Percentiles rank a stretch among this genome's conserved stretches.
Conservation (phyloP, 805 yeast species). For the Candida boidinii region DNA sequence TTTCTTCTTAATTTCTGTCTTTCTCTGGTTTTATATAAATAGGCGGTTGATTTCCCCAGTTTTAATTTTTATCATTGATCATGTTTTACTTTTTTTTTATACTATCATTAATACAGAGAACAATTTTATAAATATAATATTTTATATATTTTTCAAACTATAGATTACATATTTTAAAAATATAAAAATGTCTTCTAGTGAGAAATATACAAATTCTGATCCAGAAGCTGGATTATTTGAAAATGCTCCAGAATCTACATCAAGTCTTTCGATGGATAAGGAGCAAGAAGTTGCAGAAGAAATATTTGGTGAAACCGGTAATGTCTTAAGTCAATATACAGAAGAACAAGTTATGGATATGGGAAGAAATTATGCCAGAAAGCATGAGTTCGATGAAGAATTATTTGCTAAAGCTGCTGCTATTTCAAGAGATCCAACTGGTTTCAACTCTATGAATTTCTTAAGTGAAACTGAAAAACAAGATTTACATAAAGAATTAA, state of each 20-base stretch:
- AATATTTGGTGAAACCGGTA: conserved; percentile 19
- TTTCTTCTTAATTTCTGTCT: too few relatives aligned
- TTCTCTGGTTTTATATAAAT: too few relatives aligned
- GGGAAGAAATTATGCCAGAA: conserved; percentile 59
- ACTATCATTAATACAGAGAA: too few relatives aligned
- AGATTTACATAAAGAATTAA: conserved; percentile 36
- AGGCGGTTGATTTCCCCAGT: too few relatives aligned
- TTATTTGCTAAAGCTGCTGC: conserved; percentile 61
- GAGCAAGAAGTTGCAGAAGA: conserved; percentile 3
- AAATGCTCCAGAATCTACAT: conserved; percentile 3
- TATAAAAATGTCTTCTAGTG: too few relatives aligned
- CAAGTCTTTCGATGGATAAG: conserved; percentile 6
- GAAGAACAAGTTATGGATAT: conserved; percentile 58
- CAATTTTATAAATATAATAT: too few relatives aligned
- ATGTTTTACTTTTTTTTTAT: too few relatives aligned
- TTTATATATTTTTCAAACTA: too few relatives aligned
- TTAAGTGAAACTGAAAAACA: conserved; percentile 47
- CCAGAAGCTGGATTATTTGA: conserved; percentile 6
- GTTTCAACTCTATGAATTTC: conserved; percentile 49
- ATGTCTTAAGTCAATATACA: conserved; percentile 47
- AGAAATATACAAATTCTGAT: background rate
- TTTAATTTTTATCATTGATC: too few relatives aligned
- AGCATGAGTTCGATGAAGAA: conserved; percentile 46
- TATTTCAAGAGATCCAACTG: conserved; percentile 52
- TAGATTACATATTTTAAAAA: too few relatives aligned